These are phyloP conservation scores for Xylariaceae sp. DNA, from an alignment of 2,329 filamentous ascomycete genomes.

Conservation along the genomic window DNA sequence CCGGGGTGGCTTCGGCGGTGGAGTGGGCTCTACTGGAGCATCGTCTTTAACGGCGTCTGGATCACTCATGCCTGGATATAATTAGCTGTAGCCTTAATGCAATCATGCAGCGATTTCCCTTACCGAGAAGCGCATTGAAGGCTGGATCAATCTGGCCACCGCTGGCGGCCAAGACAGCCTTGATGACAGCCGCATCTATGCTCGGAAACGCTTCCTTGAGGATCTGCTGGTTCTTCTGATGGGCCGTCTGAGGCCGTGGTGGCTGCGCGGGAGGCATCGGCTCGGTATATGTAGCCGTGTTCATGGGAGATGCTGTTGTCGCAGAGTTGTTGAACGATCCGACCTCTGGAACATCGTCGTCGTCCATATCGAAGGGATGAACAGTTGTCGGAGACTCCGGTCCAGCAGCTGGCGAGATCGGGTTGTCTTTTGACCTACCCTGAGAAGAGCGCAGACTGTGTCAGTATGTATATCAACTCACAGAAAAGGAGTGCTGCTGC, in stretches of 20 bases:
- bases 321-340: conserved; percentile 43
- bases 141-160: conserved; percentile 83
- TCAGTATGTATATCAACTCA: conserved; percentile 13
- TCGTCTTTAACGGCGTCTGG: conserved; percentile 59
- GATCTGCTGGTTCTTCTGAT: conserved; percentile 80
- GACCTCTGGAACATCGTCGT: conserved; percentile 63
- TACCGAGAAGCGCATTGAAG: conserved; percentile 89
- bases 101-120: conserved; percentile 21
- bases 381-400: conserved; percentile 64
- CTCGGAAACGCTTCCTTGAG: conserved; percentile 89
- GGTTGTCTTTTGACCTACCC: conserved; percentile 40
- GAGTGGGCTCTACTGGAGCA: conserved; percentile 48
- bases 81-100: conserved; percentile 14
- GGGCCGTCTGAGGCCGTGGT: conserved; percentile 72
- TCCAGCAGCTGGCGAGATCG: conserved; percentile 33
- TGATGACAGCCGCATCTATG: conserved; percentile 75
- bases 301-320: conserved; percentile 21
- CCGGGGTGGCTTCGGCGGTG: conserved; percentile 77
- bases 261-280: conserved; percentile 66
- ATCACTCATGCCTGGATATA: conserved; percentile 64
- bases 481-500: background rate
- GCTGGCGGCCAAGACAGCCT: conserved; percentile 81
- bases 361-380: conserved; percentile 61
- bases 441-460: conserved; percentile 5
- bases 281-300: conserved; percentile 32